phyloP scores from a whole-genome alignment of 2,329 filamentous ascomycete species.

The Fusarium robinianum region DNA sequence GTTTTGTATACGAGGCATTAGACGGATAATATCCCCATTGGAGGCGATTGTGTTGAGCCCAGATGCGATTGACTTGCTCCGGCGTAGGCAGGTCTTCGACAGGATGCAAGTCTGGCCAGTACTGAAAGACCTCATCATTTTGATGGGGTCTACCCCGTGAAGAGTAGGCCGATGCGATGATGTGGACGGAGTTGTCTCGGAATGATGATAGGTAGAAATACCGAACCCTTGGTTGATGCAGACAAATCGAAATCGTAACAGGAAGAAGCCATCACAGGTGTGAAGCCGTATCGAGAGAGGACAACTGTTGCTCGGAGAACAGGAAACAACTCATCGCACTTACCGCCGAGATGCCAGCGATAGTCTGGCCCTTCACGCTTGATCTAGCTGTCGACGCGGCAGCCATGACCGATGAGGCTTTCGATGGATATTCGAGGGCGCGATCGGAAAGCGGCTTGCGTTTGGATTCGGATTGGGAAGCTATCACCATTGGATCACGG shows the following conservation, averaged over 20 bases:
- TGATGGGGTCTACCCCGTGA: too few species aligned
- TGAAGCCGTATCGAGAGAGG: constrained; percentile 2
- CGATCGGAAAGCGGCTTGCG: constrained; percentile 62
- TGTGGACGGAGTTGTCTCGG: background rate
- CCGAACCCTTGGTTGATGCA: too few species aligned
- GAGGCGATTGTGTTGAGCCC: constrained; percentile 6
- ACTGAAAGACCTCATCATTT: constrained; percentile 12
- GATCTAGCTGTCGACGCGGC: constrained; percentile 49
- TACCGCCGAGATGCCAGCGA: constrained; percentile 41
- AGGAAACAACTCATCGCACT: constrained; percentile 16
- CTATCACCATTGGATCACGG: constrained; percentile 41
- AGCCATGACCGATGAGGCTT: constrained; percentile 43
- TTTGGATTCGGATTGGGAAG: constrained; percentile 61
- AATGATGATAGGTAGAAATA: too few species aligned
- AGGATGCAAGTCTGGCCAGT: constrained; percentile 4
- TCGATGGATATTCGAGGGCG: constrained; percentile 55
- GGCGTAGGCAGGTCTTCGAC: constrained; percentile 3
- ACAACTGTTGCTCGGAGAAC: too few species aligned
- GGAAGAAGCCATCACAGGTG: constrained; percentile 8
- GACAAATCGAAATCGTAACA: constrained; percentile 1
- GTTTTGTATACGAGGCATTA: too few species aligned
- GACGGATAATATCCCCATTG: background rate
- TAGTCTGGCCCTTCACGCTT: constrained; percentile 51
- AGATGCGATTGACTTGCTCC: constrained; percentile 7
- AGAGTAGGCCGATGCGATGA: too few species aligned